Evolutionary conservation across 768 basidiomycete species (phyloP).

Genomic region (Clitopilus hobsonii): DNA sequence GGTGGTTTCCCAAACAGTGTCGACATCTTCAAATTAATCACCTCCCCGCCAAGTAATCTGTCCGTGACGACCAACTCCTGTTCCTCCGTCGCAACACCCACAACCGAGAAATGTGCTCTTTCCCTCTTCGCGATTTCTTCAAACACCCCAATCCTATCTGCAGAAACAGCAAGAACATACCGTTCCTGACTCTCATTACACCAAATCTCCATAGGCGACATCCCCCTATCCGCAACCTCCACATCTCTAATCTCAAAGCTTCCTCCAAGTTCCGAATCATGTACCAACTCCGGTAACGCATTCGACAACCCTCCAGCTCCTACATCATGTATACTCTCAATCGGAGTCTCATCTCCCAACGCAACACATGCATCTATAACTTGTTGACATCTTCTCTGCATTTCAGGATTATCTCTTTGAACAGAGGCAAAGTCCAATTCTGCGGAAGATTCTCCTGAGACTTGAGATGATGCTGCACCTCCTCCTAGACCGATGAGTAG

Average conservation of each 20-base stretch:
- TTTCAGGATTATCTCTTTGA: slow-evolving; percentile 97
- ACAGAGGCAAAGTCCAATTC: slow-evolving; percentile 97
- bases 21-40: slow-evolving; percentile 89
- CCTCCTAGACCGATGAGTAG: slow-evolving; percentile 96
- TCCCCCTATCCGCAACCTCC: slow-evolving; percentile 83
- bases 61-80: slow-evolving; percentile 89
- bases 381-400: slow-evolving; percentile 95
- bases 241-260: slow-evolving; percentile 92
- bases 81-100: slow-evolving; percentile 80
- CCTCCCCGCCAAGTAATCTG: slow-evolving; percentile 68
- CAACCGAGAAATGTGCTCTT: slow-evolving; percentile 89
- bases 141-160: slow-evolving; percentile 59
- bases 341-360: slow-evolving; percentile 58
- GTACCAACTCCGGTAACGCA: slow-evolving; percentile 94
- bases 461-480: slow-evolving; percentile 93
- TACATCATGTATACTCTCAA: slow-evolving; percentile 97
- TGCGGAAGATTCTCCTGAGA: slow-evolving; percentile 84
- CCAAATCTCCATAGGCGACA: slow-evolving; percentile 99
- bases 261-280: slow-evolving; percentile 91
- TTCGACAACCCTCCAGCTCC: slow-evolving; percentile 97
- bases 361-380: slow-evolving; percentile 91
- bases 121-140: slow-evolving; percentile 79
- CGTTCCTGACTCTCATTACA: slow-evolving; percentile 99
- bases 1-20: slow-evolving; percentile 96
- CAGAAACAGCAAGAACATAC: slow-evolving; percentile 88